These are phyloP conservation scores for Ceriops tagal DNA, from an alignment of 345 rosid species.

Conservation along the genomic window DNA sequence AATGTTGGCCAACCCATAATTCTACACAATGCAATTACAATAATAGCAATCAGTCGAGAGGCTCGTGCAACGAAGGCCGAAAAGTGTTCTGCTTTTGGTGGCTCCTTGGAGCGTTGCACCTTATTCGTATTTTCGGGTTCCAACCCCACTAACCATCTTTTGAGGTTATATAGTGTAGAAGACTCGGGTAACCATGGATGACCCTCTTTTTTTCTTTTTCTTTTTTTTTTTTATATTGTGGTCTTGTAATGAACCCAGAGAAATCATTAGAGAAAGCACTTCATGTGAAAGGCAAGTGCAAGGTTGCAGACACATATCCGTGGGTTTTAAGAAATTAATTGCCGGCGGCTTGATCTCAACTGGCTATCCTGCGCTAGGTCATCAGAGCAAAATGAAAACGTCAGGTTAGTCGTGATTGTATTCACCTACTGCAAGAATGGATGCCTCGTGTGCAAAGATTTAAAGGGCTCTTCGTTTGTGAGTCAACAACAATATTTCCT, in stretches of 20 bases:
- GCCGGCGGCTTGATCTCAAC: slow-evolving; percentile 73
- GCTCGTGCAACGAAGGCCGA: no score
- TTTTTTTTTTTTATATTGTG: no score
- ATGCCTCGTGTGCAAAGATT: slow-evolving; percentile 50
- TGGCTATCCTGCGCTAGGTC: slow-evolving; percentile 77
- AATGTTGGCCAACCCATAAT: no score
- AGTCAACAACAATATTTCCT: slow-evolving; percentile 63
- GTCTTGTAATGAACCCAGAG: slow-evolving; percentile 37
- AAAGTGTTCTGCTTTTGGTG: no score
- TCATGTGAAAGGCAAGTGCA: slow-evolving; percentile 53
- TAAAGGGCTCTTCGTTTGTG: slow-evolving; percentile 71
- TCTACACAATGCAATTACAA: no score
- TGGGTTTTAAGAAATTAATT: slow-evolving; percentile 53
- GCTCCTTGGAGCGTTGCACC: no score
- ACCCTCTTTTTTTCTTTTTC: no score
- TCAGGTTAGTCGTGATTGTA: slow-evolving; percentile 76
- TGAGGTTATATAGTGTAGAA: no score
- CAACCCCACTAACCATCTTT: no score
- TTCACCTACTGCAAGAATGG: slow-evolving; percentile 40
- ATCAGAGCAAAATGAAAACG: slow-evolving; percentile 69
- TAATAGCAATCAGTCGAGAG: no score
- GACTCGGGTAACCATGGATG: no score
- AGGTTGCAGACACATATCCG: slow-evolving; percentile 39
- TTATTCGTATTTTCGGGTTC: no score
- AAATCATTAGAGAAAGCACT: slow-evolving; percentile 46